Base-by-base conservation (phyloP, 768 basidiomycete genomes). In the Termitomyces sp. region DNA sequence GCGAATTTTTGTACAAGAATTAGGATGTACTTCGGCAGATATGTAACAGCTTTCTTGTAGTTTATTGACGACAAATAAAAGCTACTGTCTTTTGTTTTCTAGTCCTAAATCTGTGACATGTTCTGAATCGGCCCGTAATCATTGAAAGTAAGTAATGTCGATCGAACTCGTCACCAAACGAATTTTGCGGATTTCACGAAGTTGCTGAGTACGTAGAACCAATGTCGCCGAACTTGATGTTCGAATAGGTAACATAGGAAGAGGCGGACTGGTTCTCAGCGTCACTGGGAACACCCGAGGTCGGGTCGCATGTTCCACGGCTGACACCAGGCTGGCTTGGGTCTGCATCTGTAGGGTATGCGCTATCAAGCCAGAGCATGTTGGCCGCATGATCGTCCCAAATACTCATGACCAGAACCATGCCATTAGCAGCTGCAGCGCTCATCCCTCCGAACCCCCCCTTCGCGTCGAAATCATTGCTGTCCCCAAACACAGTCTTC, bases 311-410 rank as follows among this genome's bases (percentile, higher is more conserved):
- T 12, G 24, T 39, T 28, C 51, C 51, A 28, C 51, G 51, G 7
- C 6, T 28, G 51, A 51, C 13, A 37, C 51, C 36, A 28, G 51
- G 51, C 18, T 51, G 9, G 10, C 1, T 28, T n/a, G 51, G 26
- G 44, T 62, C 54, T 33, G 15, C 63, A 29, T 60, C 48, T 29
- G 52, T 29, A 55, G 77, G 69, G 70, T 73, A 74, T 68, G 62
- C 10, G 51, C 58, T 57, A 53, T 69, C 68, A 57, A 69, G 61
- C 69, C 69, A 70, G 52, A 65, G 57, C 68, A 70, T 69, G 55
- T 66, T 60, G 54, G 63, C 64, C 33, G 62, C 70, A 60, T 76
- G 66, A 70, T 78, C 77, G 64, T 76, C 77, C 76, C 76, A 76
- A 55, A 79, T 59, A 49, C 64, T 68, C 62, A 79, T 62, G 52